phyloP scores from a whole-genome alignment of 2,329 filamentous ascomycete genomes.

The Penicillium sp. region DNA sequence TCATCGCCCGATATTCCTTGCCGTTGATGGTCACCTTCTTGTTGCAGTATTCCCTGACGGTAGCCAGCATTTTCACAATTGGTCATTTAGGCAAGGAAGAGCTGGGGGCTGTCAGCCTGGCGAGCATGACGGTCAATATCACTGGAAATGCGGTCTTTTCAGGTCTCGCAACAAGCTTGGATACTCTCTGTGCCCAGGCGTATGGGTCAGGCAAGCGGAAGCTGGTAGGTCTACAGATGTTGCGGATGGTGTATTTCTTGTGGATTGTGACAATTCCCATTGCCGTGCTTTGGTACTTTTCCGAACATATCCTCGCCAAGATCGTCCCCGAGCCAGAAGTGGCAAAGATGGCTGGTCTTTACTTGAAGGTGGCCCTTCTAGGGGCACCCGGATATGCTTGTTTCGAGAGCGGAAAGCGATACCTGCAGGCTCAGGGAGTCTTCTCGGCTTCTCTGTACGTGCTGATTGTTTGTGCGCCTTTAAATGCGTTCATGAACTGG shows the following conservation, averaged over 20 bases:
- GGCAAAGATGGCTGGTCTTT: constrained; percentile 69
- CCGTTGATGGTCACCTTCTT: constrained; percentile 73
- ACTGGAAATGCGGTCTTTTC: constrained; percentile 75
- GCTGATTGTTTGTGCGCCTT: constrained; percentile 74
- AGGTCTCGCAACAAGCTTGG: constrained; percentile 83
- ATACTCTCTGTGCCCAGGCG: constrained; percentile 90
- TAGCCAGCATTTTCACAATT: constrained; percentile 75
- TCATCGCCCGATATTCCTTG: constrained; percentile 68
- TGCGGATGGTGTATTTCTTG: constrained; percentile 78
- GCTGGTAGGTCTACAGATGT: constrained; percentile 79
- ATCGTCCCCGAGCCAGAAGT: constrained; percentile 73
- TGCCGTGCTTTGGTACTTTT: constrained; percentile 67
- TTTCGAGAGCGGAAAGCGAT: constrained; percentile 81
- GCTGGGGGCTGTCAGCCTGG: constrained; percentile 65
- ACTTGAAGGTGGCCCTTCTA: constrained; percentile 67
- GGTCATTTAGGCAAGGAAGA: constrained; percentile 72
- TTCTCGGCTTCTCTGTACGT: constrained; percentile 82
- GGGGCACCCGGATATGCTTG: constrained; percentile 73
- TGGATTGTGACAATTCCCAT: constrained; percentile 72
- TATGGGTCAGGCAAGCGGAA: constrained; percentile 89
- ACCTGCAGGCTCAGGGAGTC: constrained; percentile 82
- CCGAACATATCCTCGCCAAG: constrained; percentile 61
- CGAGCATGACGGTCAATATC: constrained; percentile 78
- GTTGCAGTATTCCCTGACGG: constrained; percentile 81
- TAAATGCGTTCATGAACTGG: constrained; percentile 81